Evolutionary conservation across 116 monocot genomes (phyloP).

Genomic region (Dioscorea cayenensis): DNA sequence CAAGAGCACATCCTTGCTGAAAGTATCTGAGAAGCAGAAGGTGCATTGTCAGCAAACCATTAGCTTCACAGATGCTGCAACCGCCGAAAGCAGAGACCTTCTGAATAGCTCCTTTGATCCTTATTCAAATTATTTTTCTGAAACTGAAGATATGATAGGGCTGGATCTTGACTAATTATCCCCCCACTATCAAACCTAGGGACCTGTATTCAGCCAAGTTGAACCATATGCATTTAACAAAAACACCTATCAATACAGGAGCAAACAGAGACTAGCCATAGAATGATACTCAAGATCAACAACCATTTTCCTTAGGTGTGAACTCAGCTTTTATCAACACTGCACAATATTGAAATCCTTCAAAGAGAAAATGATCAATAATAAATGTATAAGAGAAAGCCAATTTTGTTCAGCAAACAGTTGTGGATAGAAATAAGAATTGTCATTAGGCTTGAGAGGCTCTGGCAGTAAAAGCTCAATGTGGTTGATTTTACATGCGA

Average conservation of each 20-base stretch:
- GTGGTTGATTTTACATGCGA: constrained; percentile 40
- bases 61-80: neutral
- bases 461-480: neutral
- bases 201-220: constrained; percentile 26
- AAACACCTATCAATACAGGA: neutral
- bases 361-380: neutral
- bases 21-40: constrained; percentile 57
- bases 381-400: neutral
- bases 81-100: constrained; percentile 38
- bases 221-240: neutral
- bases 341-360: constrained; percentile 85
- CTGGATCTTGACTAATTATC: constrained; percentile 83
- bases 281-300: constrained; percentile 77
- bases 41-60: neutral
- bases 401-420: neutral
- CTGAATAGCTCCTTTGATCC: constrained; percentile 79
- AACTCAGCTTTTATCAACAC: constrained; percentile 45
- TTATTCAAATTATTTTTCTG: constrained; percentile 69
- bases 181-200: constrained; percentile 89
- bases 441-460: neutral
- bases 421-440: neutral
- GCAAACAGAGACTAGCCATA: neutral
- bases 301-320: constrained; percentile 64
- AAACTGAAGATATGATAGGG: constrained; percentile 75
- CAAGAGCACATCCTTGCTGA: constrained; percentile 84